Conservation (phyloP, 352 stramenopile genomes). For the Phytopythium vexans region DNA sequence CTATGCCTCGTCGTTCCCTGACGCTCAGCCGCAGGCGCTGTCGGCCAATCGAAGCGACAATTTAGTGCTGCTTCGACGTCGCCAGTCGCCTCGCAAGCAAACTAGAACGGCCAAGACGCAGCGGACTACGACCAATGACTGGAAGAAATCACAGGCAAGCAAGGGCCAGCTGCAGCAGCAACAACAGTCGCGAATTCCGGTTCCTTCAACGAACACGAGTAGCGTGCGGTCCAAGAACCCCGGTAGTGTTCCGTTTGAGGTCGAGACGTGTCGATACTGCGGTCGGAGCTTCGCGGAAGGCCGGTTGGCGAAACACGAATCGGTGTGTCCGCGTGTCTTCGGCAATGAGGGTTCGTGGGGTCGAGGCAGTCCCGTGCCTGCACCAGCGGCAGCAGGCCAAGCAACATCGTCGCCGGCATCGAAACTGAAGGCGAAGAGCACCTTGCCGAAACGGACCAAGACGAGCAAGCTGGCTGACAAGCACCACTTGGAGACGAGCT, state of each 20-base stretch:
- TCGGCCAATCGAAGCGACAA: slow-evolving; percentile 37
- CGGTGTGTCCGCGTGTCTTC: slow-evolving; percentile 76
- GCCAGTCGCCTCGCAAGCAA: neutral
- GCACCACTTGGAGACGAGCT: slow-evolving; percentile 66
- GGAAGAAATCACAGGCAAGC: too few relatives aligned
- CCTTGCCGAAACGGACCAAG: slow-evolving; percentile 1
- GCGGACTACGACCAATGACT: neutral
- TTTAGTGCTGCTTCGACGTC: slow-evolving; percentile 33
- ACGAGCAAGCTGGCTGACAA: slow-evolving; percentile 37
- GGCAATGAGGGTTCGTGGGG: slow-evolving; percentile 72
- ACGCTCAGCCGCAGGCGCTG: slow-evolving; percentile 29
- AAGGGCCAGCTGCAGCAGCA: neutral
- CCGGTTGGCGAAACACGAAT: slow-evolving; percentile 76
- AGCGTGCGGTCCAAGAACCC: neutral
- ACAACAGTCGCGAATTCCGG: neutral
- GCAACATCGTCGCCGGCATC: slow-evolving; percentile 4
- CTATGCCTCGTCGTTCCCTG: slow-evolving; percentile 66
- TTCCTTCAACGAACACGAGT: neutral
- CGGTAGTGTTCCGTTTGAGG: slow-evolving; percentile 6
- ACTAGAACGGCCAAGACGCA: neutral
- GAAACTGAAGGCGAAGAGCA: neutral
- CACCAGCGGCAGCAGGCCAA: slow-evolving; percentile 1
- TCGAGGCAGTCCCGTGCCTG: slow-evolving; percentile 30
- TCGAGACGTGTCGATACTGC: slow-evolving; percentile 78
- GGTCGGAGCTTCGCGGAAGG: slow-evolving; percentile 77